These are phyloP conservation scores for Pseudogymnoascus sp. DNA, from an alignment of 2,329 filamentous ascomycete species.

Conservation along the genomic window DNA sequence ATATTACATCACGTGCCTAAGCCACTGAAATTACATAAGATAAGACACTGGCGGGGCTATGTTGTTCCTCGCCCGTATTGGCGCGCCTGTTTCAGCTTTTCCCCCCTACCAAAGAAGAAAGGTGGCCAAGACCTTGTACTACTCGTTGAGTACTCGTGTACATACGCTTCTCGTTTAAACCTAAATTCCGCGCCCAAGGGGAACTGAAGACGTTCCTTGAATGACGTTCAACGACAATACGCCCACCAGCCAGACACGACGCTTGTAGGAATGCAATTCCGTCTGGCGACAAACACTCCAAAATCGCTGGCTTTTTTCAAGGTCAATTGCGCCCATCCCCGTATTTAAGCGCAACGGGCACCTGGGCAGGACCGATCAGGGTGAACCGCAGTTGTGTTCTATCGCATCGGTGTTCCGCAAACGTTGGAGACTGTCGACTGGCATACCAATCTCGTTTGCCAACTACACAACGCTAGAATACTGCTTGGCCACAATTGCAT, in stretches of 20 bases:
- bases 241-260: conserved; percentile 4
- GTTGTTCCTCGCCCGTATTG: background rate
- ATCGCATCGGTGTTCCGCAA: conserved; percentile 6
- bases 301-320: conserved; percentile 2
- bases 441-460: background rate
- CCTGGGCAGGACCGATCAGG: conserved; percentile 8
- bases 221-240: background rate
- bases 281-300: conserved; percentile 1
- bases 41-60: background rate
- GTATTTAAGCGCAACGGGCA: conserved; percentile 1
- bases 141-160: conserved; percentile 1
- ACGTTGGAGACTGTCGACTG: background rate
- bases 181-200: conserved; percentile 7
- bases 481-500: conserved; percentile 15
- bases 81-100: conserved; percentile 6
- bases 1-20: background rate
- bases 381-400: conserved; percentile 1
- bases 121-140: conserved; percentile 1
- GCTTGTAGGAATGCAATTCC: conserved; percentile 6
- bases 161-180: conserved; percentile 6
- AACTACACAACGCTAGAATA: conserved; percentile 3
- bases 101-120: conserved; percentile 5
- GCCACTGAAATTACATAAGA: background rate
- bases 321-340: background rate
- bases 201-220: conserved; percentile 5